Evolutionary conservation across 202 grass and related monocot species (phyloP), one percentile per base, ranked within the genome.

Genomic region (Setaria viridis): DNA sequence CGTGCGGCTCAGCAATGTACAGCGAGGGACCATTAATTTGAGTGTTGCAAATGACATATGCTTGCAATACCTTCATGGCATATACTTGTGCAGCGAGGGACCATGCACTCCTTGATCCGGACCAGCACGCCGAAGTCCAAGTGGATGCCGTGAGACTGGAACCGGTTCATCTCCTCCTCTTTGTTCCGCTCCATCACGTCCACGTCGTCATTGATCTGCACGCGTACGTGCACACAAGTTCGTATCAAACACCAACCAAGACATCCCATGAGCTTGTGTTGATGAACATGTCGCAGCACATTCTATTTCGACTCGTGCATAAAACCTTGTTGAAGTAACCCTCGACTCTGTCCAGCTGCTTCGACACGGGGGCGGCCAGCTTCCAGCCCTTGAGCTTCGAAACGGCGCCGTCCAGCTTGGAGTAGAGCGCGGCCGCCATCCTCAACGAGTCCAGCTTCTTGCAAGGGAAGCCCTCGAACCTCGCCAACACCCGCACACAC

Each of bases 151-250:
- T 91, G 92, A 34, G 57, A 81, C 47, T 86, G 85, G 67, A 91
- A 89, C 87, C 92, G 83, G 68, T 91, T 91, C 42, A 1, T 48
- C 87, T 91, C 92, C 32, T 90, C 92, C 19, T 94, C 89, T 69
- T 89, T 90, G 54, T 39, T 91, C 46, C 89, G 89, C 54, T 94
- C 92, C 50, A 91, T 88, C 66, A 89, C 50, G 84, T 94, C 89
- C 74, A 91, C 72, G 82, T 89, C 89, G 56, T 94, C 87, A 62
- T 90, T 94, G 34, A 94, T 85, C 92, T 94, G 60, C 60, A 33
- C 21, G 56, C 7, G 25, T 25, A 25, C 25, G 25, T 25, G 25
- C 25, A 25, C 25, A 25, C 25, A 25, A 25, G 25, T 25, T 25
- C 25, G 25, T 25, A 25, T 25, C 25, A 25, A 25, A 25, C 25